phyloP scores from a whole-genome alignment of 148 eudicot genomes.

The Spergularia marina region DNA sequence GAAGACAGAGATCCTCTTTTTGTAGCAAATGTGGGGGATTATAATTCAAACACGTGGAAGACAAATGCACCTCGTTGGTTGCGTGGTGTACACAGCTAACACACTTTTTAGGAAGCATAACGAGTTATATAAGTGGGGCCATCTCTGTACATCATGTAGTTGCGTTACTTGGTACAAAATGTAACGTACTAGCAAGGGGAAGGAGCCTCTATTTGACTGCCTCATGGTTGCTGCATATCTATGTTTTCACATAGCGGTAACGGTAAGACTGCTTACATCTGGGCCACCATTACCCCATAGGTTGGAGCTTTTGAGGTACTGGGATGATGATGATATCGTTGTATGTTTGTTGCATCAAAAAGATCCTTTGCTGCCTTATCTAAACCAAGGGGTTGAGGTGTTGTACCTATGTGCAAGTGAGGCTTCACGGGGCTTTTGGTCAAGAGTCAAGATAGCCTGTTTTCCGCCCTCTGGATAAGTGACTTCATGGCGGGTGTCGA shows the following conservation, averaged over 20 bases:
- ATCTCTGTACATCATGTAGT: slow-evolving; percentile 17
- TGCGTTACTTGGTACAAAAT: slow-evolving; percentile 5
- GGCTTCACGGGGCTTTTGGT: not conserved
- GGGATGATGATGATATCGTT: too few relatives aligned
- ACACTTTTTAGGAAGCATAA: not conserved
- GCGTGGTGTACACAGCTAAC: slow-evolving; percentile 40
- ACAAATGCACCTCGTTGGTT: slow-evolving; percentile 58
- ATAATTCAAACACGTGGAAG: slow-evolving; percentile 49
- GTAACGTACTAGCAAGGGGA: not conserved
- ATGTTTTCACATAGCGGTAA: too few relatives aligned
- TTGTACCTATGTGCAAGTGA: not conserved
- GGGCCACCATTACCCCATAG: too few relatives aligned
- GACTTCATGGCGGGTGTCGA: not conserved
- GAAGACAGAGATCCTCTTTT: slow-evolving; percentile 88
- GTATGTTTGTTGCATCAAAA: too few relatives aligned
- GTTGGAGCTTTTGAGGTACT: too few relatives aligned
- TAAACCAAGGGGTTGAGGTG: too few relatives aligned
- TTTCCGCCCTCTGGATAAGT: too few relatives aligned
- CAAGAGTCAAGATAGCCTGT: not conserved
- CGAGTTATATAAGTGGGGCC: not conserved
- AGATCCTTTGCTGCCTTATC: too few relatives aligned
- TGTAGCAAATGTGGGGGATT: slow-evolving; percentile 86
- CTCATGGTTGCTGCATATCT: not conserved
- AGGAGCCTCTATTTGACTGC: not conserved
- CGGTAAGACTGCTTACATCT: too few relatives aligned